phyloP scores from a whole-genome alignment of 148 eudicot genomes.

The Silene uniflora region DNA sequence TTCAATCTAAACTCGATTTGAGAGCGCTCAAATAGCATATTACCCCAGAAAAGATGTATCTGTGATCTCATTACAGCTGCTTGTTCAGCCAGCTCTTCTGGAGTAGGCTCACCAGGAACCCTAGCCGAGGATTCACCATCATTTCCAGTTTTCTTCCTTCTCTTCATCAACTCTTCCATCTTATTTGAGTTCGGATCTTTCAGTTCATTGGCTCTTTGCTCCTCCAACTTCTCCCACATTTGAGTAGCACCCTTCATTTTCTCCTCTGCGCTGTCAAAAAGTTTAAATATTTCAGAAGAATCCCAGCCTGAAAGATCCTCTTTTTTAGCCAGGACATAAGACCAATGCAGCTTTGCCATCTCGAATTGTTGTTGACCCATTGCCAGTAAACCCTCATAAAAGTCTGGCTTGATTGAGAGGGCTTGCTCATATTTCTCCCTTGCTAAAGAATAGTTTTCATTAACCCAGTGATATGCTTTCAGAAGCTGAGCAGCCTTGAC shows the following conservation, averaged over 20 bases:
- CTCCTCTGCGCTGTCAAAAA: constrained; percentile 78
- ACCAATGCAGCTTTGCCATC: constrained; percentile 97
- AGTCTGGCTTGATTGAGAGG: constrained; percentile 72
- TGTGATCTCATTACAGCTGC: constrained; percentile 91
- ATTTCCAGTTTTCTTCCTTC: constrained; percentile 54
- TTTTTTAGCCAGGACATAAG: constrained; percentile 71
- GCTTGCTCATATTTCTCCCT: constrained; percentile 84
- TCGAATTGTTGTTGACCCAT: constrained; percentile 96
- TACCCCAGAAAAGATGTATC: constrained; percentile 95
- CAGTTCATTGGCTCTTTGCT: constrained; percentile 70
- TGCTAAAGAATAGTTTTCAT: constrained; percentile 72
- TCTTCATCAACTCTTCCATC: constrained; percentile 59
- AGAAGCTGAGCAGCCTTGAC: constrained; percentile 56
- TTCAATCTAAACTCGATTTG: constrained; percentile 76
- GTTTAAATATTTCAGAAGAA: constrained; percentile 55
- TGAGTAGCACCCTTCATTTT: constrained; percentile 87
- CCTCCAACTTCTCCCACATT: constrained; percentile 93
- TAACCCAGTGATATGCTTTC: constrained; percentile 83
- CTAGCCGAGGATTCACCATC: constrained; percentile 46
- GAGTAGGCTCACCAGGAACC: constrained; percentile 55
- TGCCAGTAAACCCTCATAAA: constrained; percentile 87
- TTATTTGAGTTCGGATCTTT: constrained; percentile 60
- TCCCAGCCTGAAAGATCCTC: constrained; percentile 77
- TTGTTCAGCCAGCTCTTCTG: constrained; percentile 84
- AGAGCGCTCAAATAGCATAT: constrained; percentile 88